Evolutionary conservation across 2,329 filamentous ascomycete genomes (phyloP), one percentile per base, ranked within the genome.

Genomic region (Ophiostoma sp.): DNA sequence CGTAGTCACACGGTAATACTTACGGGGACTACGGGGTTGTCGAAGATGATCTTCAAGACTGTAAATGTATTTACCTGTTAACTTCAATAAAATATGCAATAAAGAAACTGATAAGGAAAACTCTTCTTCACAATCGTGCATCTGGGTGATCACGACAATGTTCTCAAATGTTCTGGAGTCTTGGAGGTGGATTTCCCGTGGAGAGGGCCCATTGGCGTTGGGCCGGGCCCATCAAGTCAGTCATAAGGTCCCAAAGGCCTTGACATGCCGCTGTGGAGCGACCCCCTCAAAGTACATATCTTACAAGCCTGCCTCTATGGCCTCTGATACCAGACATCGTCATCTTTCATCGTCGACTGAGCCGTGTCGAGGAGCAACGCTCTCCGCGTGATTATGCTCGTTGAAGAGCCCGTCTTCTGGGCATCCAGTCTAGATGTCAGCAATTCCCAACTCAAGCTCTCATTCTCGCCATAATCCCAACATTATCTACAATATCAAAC

Each of bases 201-300:
- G 27, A 62, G 57, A 31, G 33, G 57, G 57, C 57, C 52, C 57
- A 62, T 33, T 62, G 57, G 57, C 57, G 57, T 33, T 62, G 57
- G 57, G 57, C n/a, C 57, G 57, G 57, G 15, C 27, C 57, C 57
- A 62, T 62, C 8, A 33, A 62, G 57, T 57, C 23, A 60, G 54
- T 60, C 54, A 60, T 33, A 60, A 8, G 27, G 52, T 23, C 52
- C 52, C 52, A 41, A 41, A 41, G 39, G 39, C 39, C 39, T 41
- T 41, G 39, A 23, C 48, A 31, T 31, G 52, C 52, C 52, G 52
- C 52, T 57, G 52, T 57, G 52, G 52, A 57, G 52, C 27, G 27
- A 31, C 27, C 27, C 27, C 27, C 27, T 31, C 27, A 31, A 31
- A 31, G 27, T 31, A 31, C 27, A 31, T n/a, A 31, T 23, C 2